Percentiles rank a stretch among this genome's conserved stretches.
These are phyloP conservation scores for Aleurites moluccanus DNA, from an alignment of 441 rosid species.

Conservation along the genomic window DNA sequence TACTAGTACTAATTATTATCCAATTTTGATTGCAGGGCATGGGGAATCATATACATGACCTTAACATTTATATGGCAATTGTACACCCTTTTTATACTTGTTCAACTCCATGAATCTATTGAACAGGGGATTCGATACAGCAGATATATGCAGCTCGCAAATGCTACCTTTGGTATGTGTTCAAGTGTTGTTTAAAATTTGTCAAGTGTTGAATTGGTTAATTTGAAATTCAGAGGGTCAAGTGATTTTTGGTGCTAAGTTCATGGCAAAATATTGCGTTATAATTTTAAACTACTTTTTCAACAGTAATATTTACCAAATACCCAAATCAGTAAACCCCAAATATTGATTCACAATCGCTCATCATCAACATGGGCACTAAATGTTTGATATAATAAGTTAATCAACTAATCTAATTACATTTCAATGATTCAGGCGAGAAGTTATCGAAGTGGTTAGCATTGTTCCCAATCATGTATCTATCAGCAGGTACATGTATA, in stretches of 20 bases:
- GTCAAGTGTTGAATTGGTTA: no score
- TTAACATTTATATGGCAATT: conserved; percentile 77
- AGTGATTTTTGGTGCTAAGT: no score
- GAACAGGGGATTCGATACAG: conserved; percentile 67
- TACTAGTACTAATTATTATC: not conserved
- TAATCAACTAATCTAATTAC: no score
- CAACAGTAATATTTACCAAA: no score
- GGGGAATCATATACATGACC: conserved; percentile 65
- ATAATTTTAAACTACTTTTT: not conserved
- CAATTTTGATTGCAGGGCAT: conserved; percentile 46
- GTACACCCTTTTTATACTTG: conserved; percentile 70
- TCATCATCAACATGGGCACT: no score
- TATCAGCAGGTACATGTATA: conserved; percentile 79
- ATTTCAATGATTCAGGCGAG: conserved; percentile 43
- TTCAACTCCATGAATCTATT: conserved; percentile 73
- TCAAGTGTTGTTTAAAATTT: no score
- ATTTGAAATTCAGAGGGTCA: no score
- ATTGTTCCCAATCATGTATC: conserved; percentile 60
- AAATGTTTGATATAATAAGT: not conserved
- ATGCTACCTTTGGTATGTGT: conserved; percentile 61
- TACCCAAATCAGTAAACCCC: no score
- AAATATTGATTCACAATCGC: no score
- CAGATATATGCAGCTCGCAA: conserved; percentile 68
- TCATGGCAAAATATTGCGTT: no score
- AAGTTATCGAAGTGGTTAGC: conserved; percentile 59